A percentile compares a stretch with the other conserved stretches of the same genome.
phyloP scores from a whole-genome alignment of 768 basidiomycete genomes.

The Suillus discolor region DNA sequence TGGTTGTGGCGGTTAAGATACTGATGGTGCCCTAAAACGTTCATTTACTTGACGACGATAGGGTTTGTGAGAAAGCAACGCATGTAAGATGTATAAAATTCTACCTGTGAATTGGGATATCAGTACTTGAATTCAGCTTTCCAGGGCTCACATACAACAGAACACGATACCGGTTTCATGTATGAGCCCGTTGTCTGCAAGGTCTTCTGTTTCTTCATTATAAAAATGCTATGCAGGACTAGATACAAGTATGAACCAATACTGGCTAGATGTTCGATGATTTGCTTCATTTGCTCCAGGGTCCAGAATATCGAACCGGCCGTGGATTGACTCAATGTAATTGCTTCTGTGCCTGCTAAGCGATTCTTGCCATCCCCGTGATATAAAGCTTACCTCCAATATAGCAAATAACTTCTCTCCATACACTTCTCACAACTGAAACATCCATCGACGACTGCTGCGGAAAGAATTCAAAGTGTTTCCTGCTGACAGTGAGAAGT shows the following conservation, averaged over 20 bases:
- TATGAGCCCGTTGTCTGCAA: background rate
- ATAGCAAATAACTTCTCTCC: background rate
- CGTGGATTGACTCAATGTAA: background rate
- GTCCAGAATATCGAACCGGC: constrained; percentile 2
- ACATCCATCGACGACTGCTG: background rate
- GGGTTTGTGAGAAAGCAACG: background rate
- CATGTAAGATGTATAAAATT: background rate
- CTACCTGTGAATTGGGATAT: too few relatives aligned
- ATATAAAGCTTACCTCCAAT: background rate
- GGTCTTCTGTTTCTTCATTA: background rate
- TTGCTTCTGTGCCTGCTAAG: background rate
- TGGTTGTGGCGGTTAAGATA: background rate
- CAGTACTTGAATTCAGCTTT: too few relatives aligned
- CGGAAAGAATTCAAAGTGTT: background rate
- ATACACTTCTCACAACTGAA: background rate
- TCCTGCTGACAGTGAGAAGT: background rate
- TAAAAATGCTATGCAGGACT: background rate
- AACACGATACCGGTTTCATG: background rate
- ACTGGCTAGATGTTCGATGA: background rate
- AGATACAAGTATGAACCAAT: background rate
- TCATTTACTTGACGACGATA: too few relatives aligned
- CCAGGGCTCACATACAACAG: background rate
- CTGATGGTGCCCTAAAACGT: constrained; percentile 2
- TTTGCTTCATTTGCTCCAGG: constrained; percentile 1
- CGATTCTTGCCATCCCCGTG: background rate